Conservation (phyloP, 768 basidiomycete species). For the Tricholoma flavovirens region DNA sequence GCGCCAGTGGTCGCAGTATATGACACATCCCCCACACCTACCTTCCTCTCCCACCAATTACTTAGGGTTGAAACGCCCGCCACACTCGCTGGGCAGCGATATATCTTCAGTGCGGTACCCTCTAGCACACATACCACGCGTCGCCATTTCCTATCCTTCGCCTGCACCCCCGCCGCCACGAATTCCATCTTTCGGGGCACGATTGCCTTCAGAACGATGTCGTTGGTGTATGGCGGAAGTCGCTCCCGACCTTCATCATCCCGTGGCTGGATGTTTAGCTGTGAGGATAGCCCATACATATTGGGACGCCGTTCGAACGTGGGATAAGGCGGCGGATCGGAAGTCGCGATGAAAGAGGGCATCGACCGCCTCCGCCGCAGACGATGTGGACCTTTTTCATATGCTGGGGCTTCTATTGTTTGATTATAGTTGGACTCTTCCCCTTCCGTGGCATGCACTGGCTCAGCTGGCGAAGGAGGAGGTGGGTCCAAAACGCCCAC, state of each 20-base stretch:
- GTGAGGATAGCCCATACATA: constrained; percentile 14
- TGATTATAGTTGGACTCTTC: constrained; percentile 20
- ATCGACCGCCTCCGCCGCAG: constrained; percentile 62
- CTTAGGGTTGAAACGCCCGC: constrained; percentile 50
- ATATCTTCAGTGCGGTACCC: constrained; percentile 84
- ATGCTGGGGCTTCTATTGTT: constrained; percentile 27
- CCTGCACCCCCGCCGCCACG: constrained; percentile 73
- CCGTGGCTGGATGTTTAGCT: constrained; percentile 34
- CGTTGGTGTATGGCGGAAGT: constrained; percentile 79
- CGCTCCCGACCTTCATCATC: constrained; percentile 84
- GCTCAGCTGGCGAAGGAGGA: background rate
- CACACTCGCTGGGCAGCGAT: constrained; percentile 41
- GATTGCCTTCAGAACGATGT: constrained; percentile 71
- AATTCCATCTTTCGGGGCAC: constrained; percentile 97
- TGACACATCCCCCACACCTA: constrained; percentile 63
- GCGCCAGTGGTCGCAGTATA: too few species aligned
- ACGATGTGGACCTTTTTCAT: constrained; percentile 32
- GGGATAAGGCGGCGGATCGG: constrained; percentile 68
- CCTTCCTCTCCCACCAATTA: constrained; percentile 74
- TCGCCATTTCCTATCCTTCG: constrained; percentile 90
- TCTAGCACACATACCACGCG: constrained; percentile 84
- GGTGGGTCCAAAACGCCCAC: background rate
- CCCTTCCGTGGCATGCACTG: constrained; percentile 1
- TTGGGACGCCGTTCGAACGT: constrained; percentile 23
- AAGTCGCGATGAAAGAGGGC: constrained; percentile 56